A percentile compares a stretch with the other conserved stretches of the same genome.
Evolutionary conservation across 2,329 filamentous ascomycete genomes (phyloP).

Genomic region (Neopestalotiopsis sp.): DNA sequence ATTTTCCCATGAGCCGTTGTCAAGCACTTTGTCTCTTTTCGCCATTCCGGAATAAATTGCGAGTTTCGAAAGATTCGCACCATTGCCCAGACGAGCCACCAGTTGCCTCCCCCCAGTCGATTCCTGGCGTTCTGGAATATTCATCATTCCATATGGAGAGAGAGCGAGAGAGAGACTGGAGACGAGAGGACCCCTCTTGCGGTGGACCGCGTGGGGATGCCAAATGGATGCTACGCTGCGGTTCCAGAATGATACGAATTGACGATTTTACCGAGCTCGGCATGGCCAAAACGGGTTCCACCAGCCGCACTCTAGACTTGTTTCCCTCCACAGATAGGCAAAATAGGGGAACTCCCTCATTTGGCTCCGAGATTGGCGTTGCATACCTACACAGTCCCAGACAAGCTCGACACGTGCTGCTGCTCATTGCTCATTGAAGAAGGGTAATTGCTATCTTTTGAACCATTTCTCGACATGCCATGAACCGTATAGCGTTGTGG

Average conservation of each 20-base stretch:
- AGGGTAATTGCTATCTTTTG: background rate
- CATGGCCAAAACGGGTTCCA: background rate
- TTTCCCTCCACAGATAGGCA: background rate
- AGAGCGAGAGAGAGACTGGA: background rate
- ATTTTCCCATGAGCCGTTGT: conserved; percentile 2
- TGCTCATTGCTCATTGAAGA: background rate
- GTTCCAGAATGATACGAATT: conserved; percentile 5
- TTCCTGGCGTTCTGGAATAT: conserved; percentile 1
- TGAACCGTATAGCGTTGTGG: background rate
- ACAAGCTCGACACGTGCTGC: background rate
- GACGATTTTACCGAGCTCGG: conserved; percentile 3
- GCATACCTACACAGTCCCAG: background rate
- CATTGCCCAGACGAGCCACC: background rate
- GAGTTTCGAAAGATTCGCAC: conserved; percentile 6
- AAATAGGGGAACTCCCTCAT: conserved; percentile 2
- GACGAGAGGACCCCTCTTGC: background rate
- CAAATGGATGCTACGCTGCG: background rate
- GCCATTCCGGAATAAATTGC: conserved; percentile 14
- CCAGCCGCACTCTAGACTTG: background rate
- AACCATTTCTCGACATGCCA: conserved; percentile 5
- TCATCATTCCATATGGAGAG: background rate
- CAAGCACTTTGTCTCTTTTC: background rate
- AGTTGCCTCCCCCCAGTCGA: background rate
- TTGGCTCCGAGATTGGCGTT: background rate
- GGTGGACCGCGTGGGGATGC: background rate